These are phyloP conservation scores for Prunus fruticosa DNA, from an alignment of 306 rosid genomes.

Conservation along the genomic window DNA sequence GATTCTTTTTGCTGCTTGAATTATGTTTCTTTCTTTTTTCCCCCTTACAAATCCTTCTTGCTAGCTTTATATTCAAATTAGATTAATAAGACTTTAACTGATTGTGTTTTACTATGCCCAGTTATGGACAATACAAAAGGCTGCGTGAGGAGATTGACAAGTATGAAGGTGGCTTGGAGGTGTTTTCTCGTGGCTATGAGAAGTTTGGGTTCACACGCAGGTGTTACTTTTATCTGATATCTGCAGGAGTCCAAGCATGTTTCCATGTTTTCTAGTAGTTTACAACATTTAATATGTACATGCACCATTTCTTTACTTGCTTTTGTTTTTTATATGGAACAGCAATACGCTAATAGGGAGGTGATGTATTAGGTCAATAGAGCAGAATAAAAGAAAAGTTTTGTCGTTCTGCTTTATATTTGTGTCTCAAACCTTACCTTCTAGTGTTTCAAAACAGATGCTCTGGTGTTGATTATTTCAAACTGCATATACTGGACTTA, in stretches of 20 bases:
- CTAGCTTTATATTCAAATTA: background rate
- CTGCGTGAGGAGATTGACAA: conserved; percentile 74
- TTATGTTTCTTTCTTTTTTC: background rate
- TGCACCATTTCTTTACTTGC: background rate
- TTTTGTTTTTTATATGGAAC: background rate
- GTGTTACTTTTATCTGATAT: conserved; percentile 35
- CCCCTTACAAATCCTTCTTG: conserved; percentile 5
- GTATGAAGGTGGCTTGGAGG: conserved; percentile 91
- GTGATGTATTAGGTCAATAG: background rate
- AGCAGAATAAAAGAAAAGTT: background rate
- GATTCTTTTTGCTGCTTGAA: background rate
- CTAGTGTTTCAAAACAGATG: background rate
- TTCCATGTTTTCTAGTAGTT: background rate
- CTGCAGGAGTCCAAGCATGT: background rate
- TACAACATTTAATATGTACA: background rate
- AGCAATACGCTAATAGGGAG: background rate
- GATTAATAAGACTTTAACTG: conserved; percentile 9
- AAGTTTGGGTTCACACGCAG: conserved; percentile 87
- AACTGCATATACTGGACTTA: background rate
- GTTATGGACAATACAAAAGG: conserved; percentile 73
- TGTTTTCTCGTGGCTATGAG: conserved; percentile 95
- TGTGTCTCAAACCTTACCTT: background rate
- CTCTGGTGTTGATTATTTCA: background rate
- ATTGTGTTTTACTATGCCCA: conserved; percentile 32
- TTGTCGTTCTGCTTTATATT: background rate